A percentile compares a stretch with the other conserved stretches of the same genome.
Conservation (phyloP, 345 rosid genomes). For the Rhodamnia rubescens region DNA sequence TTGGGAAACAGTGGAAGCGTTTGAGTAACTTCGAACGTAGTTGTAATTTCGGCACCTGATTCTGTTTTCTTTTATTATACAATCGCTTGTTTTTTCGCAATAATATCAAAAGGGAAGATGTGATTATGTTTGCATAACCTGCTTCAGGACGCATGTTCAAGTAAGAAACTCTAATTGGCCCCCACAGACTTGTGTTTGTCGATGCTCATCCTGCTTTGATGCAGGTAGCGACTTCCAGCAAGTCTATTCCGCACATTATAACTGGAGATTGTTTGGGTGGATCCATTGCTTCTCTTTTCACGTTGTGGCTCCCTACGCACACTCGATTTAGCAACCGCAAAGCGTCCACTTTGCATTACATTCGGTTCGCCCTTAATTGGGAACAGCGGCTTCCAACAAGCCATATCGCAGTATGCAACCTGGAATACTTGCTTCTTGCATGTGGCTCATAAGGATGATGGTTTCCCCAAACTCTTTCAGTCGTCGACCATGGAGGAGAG, state of each 20-base stretch:
- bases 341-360: slow-evolving; percentile 52
- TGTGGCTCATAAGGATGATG: slow-evolving; percentile 27
- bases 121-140: background rate
- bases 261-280: slow-evolving; percentile 59
- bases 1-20: background rate
- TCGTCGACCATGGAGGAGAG: background rate
- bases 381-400: slow-evolving; percentile 19
- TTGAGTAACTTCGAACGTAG: background rate
- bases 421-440: slow-evolving; percentile 52
- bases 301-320: slow-evolving; percentile 44
- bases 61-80: background rate
- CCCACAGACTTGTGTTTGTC: background rate
- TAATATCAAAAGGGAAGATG: background rate
- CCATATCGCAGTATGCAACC: slow-evolving; percentile 12
- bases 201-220: background rate
- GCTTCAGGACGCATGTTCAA: background rate
- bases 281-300: slow-evolving; percentile 58
- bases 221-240: background rate
- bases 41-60: background rate
- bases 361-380: slow-evolving; percentile 59
- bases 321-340: background rate
- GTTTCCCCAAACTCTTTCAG: slow-evolving; percentile 15
- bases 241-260: slow-evolving; percentile 19
- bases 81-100: background rate
- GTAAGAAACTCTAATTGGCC: background rate